phyloP scores from a whole-genome alignment of 2,329 filamentous ascomycete species.

The Massarina eburnea region DNA sequence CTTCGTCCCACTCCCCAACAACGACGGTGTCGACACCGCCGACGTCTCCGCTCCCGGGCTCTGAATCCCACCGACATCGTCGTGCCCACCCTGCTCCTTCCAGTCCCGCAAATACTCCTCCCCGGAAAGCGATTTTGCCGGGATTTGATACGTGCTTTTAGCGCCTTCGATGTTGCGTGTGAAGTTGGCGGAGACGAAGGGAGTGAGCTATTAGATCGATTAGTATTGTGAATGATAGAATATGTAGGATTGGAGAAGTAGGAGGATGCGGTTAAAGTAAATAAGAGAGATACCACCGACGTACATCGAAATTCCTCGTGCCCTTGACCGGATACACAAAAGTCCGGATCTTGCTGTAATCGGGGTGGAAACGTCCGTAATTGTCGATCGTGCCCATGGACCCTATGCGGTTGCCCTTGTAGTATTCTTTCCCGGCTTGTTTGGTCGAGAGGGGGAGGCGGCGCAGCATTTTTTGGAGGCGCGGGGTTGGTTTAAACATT shows the following conservation, averaged over 20 bases:
- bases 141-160: conserved; percentile 2
- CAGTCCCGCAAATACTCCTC: conserved; percentile 37
- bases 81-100: conserved; percentile 36
- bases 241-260: not conserved
- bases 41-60: not conserved
- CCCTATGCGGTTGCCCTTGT: conserved; percentile 92
- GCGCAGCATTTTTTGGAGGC: conserved; percentile 68
- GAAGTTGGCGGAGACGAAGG: conserved; percentile 70
- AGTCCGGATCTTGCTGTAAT: conserved; percentile 86
- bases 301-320: conserved; percentile 53
- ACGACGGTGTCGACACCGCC: too few species aligned
- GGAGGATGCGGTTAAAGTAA: not conserved
- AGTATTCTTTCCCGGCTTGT: conserved; percentile 89
- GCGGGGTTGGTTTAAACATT: conserved; percentile 67
- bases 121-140: conserved; percentile 29
- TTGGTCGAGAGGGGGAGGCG: conserved; percentile 88
- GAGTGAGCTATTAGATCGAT: conserved; percentile 65
- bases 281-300: too few species aligned
- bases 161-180: conserved; percentile 36
- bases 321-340: conserved; percentile 75
- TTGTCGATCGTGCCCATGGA: conserved; percentile 84
- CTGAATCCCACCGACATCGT: conserved; percentile 18
- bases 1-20: too few species aligned
- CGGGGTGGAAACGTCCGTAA: conserved; percentile 79
- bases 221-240: not conserved